phyloP scores from a whole-genome alignment of 1,284 basidiomycete species.

The Athelia psychrophila region DNA sequence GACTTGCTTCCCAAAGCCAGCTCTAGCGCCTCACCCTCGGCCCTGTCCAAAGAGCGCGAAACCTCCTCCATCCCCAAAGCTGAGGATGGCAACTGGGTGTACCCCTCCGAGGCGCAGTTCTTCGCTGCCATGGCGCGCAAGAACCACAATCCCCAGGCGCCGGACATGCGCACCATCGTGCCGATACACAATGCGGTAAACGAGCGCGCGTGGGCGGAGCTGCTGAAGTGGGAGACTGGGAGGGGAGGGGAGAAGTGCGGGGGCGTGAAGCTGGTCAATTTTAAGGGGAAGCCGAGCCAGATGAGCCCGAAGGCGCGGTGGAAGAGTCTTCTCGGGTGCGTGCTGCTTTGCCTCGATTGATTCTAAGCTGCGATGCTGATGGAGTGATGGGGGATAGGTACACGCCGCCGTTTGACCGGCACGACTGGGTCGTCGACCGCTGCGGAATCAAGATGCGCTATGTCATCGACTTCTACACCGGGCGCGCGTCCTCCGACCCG shows the following conservation, averaged over 20 bases:
- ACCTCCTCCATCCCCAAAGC: conserved; percentile 86
- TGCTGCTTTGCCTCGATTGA: too few species aligned
- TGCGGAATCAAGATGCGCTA: conserved; percentile 89
- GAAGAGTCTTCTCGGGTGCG: conserved; percentile 86
- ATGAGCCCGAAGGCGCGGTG: conserved; percentile 80
- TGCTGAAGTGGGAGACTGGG: conserved; percentile 87
- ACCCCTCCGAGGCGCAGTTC: conserved; percentile 98
- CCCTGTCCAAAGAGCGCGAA: conserved; percentile 69
- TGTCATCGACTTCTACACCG: conserved; percentile 98
- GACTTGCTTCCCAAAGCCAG: conserved; percentile 37
- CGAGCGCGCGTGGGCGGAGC: conserved; percentile 91
- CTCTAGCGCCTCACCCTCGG: conserved; percentile 27
- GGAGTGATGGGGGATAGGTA: conserved; percentile 53
- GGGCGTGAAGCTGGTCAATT: conserved; percentile 81
- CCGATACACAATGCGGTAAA: conserved; percentile 99
- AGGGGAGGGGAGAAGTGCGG: conserved; percentile 81
- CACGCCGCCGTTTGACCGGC: conserved; percentile 91
- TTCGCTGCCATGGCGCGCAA: conserved; percentile 95
- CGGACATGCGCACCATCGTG: conserved; percentile 94
- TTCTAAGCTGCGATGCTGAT: not conserved
- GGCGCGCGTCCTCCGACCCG: conserved; percentile 43
- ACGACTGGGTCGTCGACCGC: conserved; percentile 96
- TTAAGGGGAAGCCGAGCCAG: conserved; percentile 77
- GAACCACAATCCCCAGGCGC: conserved; percentile 77
- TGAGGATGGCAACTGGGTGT: conserved; percentile 84